Percentiles rank a stretch among this genome's conserved stretches.
Evolutionary conservation across 441 rosid genomes (phyloP).

Genomic region (Pelargonium fulgidum): DNA sequence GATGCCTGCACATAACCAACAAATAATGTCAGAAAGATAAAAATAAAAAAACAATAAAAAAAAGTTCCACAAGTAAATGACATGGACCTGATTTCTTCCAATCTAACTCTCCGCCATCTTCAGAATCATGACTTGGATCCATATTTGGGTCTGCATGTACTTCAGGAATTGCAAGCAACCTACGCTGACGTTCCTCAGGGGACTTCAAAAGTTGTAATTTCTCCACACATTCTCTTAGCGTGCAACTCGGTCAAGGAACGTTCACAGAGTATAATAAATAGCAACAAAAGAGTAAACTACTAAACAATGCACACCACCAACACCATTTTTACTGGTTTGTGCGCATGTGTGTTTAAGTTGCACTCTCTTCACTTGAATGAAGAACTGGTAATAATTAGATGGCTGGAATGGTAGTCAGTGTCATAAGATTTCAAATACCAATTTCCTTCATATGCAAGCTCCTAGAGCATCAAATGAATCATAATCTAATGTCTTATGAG

Average conservation of each 20-base stretch:
- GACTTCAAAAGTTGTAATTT: slow-evolving; percentile 74
- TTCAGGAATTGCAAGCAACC: slow-evolving; percentile 55
- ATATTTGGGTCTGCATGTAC: slow-evolving; percentile 63
- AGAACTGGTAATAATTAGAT: not conserved
- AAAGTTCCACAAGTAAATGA: slow-evolving; percentile 17
- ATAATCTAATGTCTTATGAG: not conserved
- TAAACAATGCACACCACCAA: slow-evolving; percentile 18
- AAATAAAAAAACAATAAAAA: slow-evolving; percentile 18
- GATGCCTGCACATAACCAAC: slow-evolving; percentile 41
- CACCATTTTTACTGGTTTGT: not conserved
- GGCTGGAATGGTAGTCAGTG: not conserved
- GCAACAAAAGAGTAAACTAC: slow-evolving; percentile 8
- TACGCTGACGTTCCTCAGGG: slow-evolving; percentile 60
- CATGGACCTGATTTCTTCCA: slow-evolving; percentile 47
- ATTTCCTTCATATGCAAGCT: not conserved
- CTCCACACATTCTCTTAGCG: slow-evolving; percentile 77
- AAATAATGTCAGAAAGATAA: slow-evolving; percentile 18
- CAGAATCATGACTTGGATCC: slow-evolving; percentile 46
- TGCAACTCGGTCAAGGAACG: slow-evolving; percentile 68
- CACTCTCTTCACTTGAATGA: not conserved
- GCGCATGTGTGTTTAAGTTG: not conserved
- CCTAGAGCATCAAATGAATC: not conserved
- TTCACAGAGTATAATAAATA: slow-evolving; percentile 16
- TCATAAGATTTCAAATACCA: not conserved
- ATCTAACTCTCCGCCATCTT: slow-evolving; percentile 36